Base-by-base conservation (phyloP, 495 filamentous ascomycete species). In the Friedmanniomyces simplex region DNA sequence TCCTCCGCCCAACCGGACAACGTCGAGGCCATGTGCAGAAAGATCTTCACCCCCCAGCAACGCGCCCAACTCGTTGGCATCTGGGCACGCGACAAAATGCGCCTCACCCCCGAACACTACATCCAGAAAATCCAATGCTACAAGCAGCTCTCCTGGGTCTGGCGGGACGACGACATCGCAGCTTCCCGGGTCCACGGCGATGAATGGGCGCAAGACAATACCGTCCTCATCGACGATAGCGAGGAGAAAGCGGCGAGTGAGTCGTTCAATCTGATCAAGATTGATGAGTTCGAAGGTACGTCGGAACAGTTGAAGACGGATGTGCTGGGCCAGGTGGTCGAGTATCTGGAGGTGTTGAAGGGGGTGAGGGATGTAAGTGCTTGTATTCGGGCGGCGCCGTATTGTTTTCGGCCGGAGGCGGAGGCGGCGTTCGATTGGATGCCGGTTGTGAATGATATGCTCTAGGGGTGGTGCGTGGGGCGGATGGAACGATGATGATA, bases 181-280 rank as follows among this genome's bases (percentile, higher is more conserved):
- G 61, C 66, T 0, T 64, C 69, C 6, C 80, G 85, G 63, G 84
- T 80, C 24, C 52, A 52, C 22, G 61, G 66, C 0, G 51, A 39
- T 20, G 25, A 18, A 0, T 98, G 89, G 87, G 73, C 77, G 59
- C 91, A 95, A 70, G 74, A 71, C n/a, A 91, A 96, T 68, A 97
- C 93, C 0, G 72, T 98, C 30, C 73, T 98, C 13, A 82, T 97
- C 22, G 93, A 98, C 60, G 94, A 97, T 69, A 84, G 80, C 49
- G 66, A 66, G 12, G 71, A 86, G 58, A 98, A 97, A 73, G 93
- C 85, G 1, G 74, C 76, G 50, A 82, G 78, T 55, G 86, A 98
- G 67, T 94, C 94, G 0, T 82, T 78, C 71, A 98, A 97, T 57
- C 78, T 89, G 21, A 69, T 97, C 12, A 73, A 84, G 58, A 75